phyloP scores from a whole-genome alignment of 805 yeast species.

The Metschnikowia lochheadii region DNA sequence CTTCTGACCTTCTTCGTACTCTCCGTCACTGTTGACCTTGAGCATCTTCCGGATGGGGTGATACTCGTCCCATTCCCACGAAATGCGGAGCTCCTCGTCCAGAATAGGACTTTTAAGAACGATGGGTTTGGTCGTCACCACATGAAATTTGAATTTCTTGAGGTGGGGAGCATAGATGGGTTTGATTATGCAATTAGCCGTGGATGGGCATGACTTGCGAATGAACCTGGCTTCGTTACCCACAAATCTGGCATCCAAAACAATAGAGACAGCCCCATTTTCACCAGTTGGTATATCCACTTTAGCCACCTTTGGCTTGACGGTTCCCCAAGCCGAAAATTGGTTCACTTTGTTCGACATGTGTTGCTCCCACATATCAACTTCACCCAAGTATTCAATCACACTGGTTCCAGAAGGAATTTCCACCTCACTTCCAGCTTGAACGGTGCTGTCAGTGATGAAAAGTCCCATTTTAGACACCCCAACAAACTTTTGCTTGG shows the following conservation, averaged over 20 bases:
- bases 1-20: slow-evolving; percentile 27
- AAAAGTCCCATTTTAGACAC: slow-evolving; percentile 66
- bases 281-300: slow-evolving; percentile 24
- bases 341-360: slow-evolving; percentile 67
- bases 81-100: slow-evolving; percentile 63
- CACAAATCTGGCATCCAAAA: slow-evolving; percentile 70
- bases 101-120: slow-evolving; percentile 24
- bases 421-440: slow-evolving; percentile 5
- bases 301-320: slow-evolving; percentile 39
- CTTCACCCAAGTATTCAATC: slow-evolving; percentile 67
- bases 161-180: slow-evolving; percentile 43
- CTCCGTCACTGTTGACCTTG: slow-evolving; percentile 19
- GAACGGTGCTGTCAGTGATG: slow-evolving; percentile 20
- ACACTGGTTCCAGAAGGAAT: slow-evolving; percentile 49
- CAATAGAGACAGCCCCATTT: slow-evolving; percentile 45
- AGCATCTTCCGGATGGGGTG: slow-evolving; percentile 69
- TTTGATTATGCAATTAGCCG: slow-evolving; percentile 67
- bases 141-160: slow-evolving; percentile 44
- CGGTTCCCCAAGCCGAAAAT: slow-evolving; percentile 69
- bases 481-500: slow-evolving; percentile 60
- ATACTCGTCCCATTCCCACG: slow-evolving; percentile 84
- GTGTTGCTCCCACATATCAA: slow-evolving; percentile 63
- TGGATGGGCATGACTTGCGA: slow-evolving; percentile 58
- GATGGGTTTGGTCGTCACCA: slow-evolving; percentile 55
- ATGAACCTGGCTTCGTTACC: slow-evolving; percentile 77